Evolutionary conservation across 352 stramenopile genomes (phyloP), one percentile per base, ranked within the genome.

Genomic region (Poterioochromonas sp.): DNA sequence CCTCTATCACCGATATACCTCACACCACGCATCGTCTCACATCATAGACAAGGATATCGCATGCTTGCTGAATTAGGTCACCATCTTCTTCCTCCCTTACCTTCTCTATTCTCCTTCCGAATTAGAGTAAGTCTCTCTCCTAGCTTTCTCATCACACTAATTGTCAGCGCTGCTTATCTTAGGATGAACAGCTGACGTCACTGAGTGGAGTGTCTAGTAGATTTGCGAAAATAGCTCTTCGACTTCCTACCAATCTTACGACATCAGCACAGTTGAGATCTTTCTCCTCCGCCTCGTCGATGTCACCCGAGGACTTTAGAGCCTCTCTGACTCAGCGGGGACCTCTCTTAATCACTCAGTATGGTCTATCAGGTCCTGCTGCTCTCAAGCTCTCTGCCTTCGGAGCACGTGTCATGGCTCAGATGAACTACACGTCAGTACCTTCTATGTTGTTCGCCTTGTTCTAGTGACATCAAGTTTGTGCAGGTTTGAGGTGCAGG

Each of bases 31-130:
- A 35, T 12, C 34, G n/a, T 44, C 2, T 22, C 15, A 8, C 2
- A 71, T 47, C 1, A 71, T 71, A 71, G 62, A 71, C 20, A 3
- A 47, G 87, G 88, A 29, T 85, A 93, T 83, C 78, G 82, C 37
- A 83, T 91, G 62, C 84, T 84, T 34, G 65, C 83, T 68, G 73
- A 68, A 29, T 74, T 94, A 5, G 87, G 86, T 32, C 87, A 91
- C 80, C 80, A 74, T 11, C 80, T 93, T 44, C 81, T 87, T 32
- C 51, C 73, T 58, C 85, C 88, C 29, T 84, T 92, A 22, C 88
- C 90, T 29, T 91, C 88, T 0, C 65, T 92, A 18, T 92, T 92
- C 74, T 91, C 88, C 12, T 83, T 92, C 49, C 86, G 90, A 82
- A 74, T 83, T 32, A 86, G 88, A 69, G 58, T 51, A 51, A 51